phyloP scores from a whole-genome alignment of 768 basidiomycete species.

The Tulasnella sp. region DNA sequence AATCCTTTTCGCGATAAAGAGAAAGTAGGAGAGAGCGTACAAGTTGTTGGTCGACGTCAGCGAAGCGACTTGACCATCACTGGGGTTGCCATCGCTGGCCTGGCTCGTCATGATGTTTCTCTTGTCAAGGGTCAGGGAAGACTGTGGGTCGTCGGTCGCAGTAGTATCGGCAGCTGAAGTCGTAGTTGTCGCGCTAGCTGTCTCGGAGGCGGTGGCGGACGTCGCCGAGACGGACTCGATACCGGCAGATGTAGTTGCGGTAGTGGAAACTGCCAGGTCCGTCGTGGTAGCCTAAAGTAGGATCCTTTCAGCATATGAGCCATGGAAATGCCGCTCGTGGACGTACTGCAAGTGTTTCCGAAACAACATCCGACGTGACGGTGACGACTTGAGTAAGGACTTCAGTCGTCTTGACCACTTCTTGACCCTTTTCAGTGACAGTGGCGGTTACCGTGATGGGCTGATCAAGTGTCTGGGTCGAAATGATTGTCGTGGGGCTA shows the following conservation, averaged over 20 bases:
- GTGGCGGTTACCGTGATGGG: neutral
- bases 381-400: neutral
- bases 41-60: constrained; percentile 27
- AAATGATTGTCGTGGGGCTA: neutral
- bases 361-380: neutral
- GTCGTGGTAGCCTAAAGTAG: neutral
- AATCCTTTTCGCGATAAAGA: neutral
- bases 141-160: neutral
- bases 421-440: neutral
- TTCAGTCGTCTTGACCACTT: neutral
- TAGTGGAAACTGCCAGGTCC: neutral
- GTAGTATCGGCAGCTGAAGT: neutral
- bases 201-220: neutral
- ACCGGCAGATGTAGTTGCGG: neutral
- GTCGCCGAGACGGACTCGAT: neutral
- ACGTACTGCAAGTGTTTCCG: neutral
- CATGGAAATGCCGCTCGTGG: neutral
- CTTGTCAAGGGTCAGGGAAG: neutral
- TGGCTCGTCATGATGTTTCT: neutral
- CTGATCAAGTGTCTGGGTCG: neutral
- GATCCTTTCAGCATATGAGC: neutral
- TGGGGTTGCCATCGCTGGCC: neutral
- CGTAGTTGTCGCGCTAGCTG: neutral
- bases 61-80: constrained; percentile 23
- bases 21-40: neutral